Evolutionary conservation across 306 rosid species (phyloP).

Genomic region (Sechiopsis laciniata): DNA sequence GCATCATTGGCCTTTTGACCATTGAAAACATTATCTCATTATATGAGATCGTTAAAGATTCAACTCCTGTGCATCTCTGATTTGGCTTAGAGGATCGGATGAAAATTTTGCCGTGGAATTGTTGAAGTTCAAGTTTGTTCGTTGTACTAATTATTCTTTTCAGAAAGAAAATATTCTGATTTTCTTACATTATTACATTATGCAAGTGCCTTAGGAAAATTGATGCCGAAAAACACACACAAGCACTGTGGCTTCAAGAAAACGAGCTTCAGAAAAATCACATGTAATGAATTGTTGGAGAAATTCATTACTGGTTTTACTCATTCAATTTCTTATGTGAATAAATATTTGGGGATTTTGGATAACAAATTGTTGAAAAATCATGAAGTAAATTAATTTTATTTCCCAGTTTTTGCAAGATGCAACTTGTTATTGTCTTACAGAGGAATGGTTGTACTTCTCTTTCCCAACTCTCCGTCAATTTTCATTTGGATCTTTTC

Average conservation of each 20-base stretch:
- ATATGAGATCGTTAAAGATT: constrained; percentile 69
- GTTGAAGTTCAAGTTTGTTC: not conserved
- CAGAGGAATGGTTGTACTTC: too few relatives aligned
- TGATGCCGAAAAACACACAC: not conserved
- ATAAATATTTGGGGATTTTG: not conserved
- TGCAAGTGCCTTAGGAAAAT: not conserved
- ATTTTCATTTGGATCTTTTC: too few relatives aligned
- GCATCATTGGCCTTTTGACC: constrained; percentile 77
- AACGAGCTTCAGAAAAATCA: not conserved
- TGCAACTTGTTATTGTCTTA: not conserved
- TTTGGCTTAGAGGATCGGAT: not conserved
- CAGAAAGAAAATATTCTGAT: not conserved
- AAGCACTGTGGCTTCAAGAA: not conserved
- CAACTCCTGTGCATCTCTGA: constrained; percentile 38
- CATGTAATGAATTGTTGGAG: not conserved
- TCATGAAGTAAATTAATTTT: not conserved
- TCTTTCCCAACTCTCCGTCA: too few relatives aligned
- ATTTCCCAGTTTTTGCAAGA: not conserved
- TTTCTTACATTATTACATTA: constrained; percentile 12
- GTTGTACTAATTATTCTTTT: constrained; percentile 5
- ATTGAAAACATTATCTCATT: constrained; percentile 72
- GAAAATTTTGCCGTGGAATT: not conserved
- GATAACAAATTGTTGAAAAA: not conserved
- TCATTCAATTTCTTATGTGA: not conserved
- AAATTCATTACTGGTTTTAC: not conserved